A percentile compares a stretch with the other conserved stretches of the same genome.
phyloP scores from a whole-genome alignment of 805 yeast genomes.

The Spathaspora sp. region DNA sequence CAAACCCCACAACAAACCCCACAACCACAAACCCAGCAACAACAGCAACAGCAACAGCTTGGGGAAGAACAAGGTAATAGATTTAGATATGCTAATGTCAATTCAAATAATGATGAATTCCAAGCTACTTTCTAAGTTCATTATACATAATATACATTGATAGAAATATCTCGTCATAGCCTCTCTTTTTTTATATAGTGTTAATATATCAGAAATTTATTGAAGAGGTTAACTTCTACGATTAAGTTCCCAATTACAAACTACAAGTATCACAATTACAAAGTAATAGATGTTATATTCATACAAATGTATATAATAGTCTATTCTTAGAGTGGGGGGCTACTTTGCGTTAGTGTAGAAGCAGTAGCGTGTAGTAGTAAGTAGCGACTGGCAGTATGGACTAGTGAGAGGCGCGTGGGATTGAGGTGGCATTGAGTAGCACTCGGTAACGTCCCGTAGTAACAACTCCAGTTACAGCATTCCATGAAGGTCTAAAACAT shows the following conservation, averaged over 20 bases:
- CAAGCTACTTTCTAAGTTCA: constrained; percentile 26
- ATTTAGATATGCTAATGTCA: constrained; percentile 44
- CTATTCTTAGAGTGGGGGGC: too few relatives aligned
- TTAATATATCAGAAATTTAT: background rate
- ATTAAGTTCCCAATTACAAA: background rate
- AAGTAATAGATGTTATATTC: background rate
- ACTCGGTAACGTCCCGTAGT: too few relatives aligned
- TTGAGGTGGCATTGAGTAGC: too few relatives aligned
- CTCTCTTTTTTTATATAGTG: background rate
- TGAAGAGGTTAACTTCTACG: too few relatives aligned
- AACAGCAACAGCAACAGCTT: constrained; percentile 10
- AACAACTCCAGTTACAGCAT: too few relatives aligned
- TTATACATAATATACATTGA: background rate
- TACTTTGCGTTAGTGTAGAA: too few relatives aligned
- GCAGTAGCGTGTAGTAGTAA: background rate
- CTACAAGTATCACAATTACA: background rate
- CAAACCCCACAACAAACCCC: constrained; percentile 23
- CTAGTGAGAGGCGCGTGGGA: too few relatives aligned
- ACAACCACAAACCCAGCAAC: background rate
- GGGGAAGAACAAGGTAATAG: constrained; percentile 34
- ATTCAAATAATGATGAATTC: constrained; percentile 42
- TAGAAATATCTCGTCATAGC: background rate
- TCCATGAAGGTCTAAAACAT: background rate
- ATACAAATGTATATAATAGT: too few relatives aligned
- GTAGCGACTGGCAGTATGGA: too few relatives aligned